Conservation (phyloP, 306 rosid species). For the Vicia villosa region DNA sequence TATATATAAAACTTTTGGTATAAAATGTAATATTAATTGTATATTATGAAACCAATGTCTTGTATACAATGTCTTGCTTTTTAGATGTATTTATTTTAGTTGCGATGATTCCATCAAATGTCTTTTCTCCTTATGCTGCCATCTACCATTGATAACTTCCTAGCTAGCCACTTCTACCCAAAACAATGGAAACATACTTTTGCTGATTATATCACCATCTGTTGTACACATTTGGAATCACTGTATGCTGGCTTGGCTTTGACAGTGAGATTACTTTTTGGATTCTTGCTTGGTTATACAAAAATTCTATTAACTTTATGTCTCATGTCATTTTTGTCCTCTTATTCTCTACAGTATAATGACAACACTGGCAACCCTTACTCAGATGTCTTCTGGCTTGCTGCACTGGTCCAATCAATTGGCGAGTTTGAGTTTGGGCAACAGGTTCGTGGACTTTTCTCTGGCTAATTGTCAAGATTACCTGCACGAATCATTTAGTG, state of each 20-base stretch:
- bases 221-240: slow-evolving; percentile 12
- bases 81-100: neutral
- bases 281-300: slow-evolving; percentile 20
- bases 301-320: slow-evolving; percentile 14
- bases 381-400: slow-evolving; percentile 98
- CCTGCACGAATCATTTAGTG: slow-evolving; percentile 16
- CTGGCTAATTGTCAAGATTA: neutral
- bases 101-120: neutral
- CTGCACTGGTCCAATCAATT: slow-evolving; percentile 83
- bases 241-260: slow-evolving; percentile 16
- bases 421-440: slow-evolving; percentile 97
- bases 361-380: slow-evolving; percentile 92
- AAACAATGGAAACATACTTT: neutral
- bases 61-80: neutral
- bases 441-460: slow-evolving; percentile 63
- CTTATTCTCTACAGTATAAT: slow-evolving; percentile 66
- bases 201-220: slow-evolving; percentile 5
- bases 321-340: slow-evolving; percentile 33
- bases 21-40: neutral
- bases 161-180: slow-evolving; percentile 12
- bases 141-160: neutral
- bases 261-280: neutral
- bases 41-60: neutral
- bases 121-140: neutral
- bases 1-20: neutral